phyloP scores from a whole-genome alignment of 805 yeast genomes.

The Zygosaccharomyces rouxii region DNA sequence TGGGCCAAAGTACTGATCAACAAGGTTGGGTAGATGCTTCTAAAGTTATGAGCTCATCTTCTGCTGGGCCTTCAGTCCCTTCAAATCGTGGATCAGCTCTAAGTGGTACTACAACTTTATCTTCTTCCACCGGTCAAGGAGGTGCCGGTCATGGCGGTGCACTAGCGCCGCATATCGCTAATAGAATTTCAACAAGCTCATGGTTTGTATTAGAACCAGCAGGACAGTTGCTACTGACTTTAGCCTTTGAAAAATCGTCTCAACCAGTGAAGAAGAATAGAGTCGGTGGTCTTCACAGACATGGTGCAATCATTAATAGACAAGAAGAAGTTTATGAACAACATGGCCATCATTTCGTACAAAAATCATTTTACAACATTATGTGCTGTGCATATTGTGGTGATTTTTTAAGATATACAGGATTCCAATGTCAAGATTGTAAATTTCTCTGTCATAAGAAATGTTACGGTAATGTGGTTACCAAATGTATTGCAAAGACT shows the following conservation, averaged over 20 bases:
- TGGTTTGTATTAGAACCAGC: slow-evolving; percentile 95
- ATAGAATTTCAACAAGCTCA: slow-evolving; percentile 50
- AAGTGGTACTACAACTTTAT: slow-evolving; percentile 12
- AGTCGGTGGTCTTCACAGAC: slow-evolving; percentile 78
- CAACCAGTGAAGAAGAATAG: slow-evolving; percentile 42
- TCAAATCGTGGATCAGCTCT: slow-evolving; percentile 14
- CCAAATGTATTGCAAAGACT: slow-evolving; percentile 76
- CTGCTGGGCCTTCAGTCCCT: slow-evolving; percentile 17
- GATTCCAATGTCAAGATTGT: slow-evolving; percentile 83
- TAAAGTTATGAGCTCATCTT: slow-evolving; percentile 35
- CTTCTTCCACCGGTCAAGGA: slow-evolving; percentile 5
- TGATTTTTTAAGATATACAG: slow-evolving; percentile 84
- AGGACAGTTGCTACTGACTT: slow-evolving; percentile 76
- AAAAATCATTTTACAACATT: slow-evolving; percentile 89
- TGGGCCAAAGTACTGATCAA: slow-evolving; percentile 61
- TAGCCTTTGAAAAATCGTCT: slow-evolving; percentile 73
- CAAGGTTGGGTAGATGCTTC: slow-evolving; percentile 90
- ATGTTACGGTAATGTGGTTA: slow-evolving; percentile 74
- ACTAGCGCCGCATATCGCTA: slow-evolving; percentile 3
- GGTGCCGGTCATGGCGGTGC: not conserved
- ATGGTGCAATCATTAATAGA: slow-evolving; percentile 95
- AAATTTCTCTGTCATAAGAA: slow-evolving; percentile 74
- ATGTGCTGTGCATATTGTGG: slow-evolving; percentile 98
- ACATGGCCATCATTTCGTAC: slow-evolving; percentile 96
- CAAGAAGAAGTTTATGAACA: slow-evolving; percentile 86